Conservation (phyloP, 1,284 basidiomycete species). For the Ceratobasidium papillatum region DNA sequence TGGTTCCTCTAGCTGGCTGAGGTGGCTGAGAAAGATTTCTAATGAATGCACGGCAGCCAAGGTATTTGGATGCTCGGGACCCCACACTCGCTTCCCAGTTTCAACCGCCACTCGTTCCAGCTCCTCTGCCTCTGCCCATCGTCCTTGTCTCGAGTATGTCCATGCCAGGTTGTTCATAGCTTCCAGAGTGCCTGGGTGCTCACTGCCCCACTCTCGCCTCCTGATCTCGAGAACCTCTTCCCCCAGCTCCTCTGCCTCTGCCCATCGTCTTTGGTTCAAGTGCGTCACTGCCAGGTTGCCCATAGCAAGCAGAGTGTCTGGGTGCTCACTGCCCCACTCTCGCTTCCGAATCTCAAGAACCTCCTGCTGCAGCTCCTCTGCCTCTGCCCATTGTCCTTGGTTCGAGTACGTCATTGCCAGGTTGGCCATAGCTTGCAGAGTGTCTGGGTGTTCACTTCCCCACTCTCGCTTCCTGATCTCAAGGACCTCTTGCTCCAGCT, state of each 20-base stretch:
- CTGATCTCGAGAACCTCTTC: background rate
- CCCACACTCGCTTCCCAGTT: no score
- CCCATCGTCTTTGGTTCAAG: background rate
- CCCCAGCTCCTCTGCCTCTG: background rate
- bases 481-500: no score
- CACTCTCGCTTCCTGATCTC: no score
- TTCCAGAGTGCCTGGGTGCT: no score
- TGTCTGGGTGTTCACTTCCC: background rate
- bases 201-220: no score
- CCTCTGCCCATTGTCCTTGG: background rate
- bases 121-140: no score
- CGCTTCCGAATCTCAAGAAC: background rate
- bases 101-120: no score
- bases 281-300: background rate
- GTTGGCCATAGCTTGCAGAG: background rate
- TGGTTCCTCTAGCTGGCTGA: background rate
- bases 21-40: no score
- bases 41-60: no score
- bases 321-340: background rate
- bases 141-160: no score
- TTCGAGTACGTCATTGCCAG: background rate
- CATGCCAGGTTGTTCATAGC: no score
- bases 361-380: background rate
- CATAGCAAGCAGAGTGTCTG: background rate
- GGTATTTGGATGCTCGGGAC: no score